Percentiles rank a stretch among this genome's conserved stretches.
phyloP scores from a whole-genome alignment of 306 rosid species.

The Arachis stenosperma region DNA sequence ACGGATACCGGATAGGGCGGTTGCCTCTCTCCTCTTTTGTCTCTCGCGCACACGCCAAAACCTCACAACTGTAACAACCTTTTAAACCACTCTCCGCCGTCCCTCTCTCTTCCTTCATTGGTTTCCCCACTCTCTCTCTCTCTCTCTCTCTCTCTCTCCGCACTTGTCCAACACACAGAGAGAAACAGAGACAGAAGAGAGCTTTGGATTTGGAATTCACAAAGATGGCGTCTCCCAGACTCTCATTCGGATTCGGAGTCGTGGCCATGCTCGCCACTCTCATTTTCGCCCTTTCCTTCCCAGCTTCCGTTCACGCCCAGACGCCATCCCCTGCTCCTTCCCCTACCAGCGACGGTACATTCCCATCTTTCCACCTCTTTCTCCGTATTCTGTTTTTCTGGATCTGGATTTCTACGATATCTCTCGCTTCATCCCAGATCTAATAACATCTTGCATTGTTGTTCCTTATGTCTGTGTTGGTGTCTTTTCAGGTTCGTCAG shows the following conservation, averaged over 20 bases:
- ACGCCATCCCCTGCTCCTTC: conserved; percentile 66
- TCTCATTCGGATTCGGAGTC: conserved; percentile 46
- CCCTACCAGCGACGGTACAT: conserved; percentile 73
- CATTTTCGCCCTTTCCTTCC: conserved; percentile 51
- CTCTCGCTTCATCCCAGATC: background rate
- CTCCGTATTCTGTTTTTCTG: background rate
- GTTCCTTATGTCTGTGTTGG: background rate
- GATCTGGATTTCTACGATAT: conserved; percentile 15
- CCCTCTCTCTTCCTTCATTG: background rate
- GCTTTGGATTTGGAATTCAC: background rate
- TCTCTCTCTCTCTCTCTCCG: conserved; percentile 40
- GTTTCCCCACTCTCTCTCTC: background rate
- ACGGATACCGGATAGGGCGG: conserved; percentile 47
- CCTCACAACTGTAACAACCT: conserved; percentile 21
- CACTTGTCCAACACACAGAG: conserved; percentile 24
- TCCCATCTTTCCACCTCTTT: conserved; percentile 29
- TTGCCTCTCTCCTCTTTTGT: conserved; percentile 43
- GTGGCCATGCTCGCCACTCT: conserved; percentile 50
- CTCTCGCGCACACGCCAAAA: conserved; percentile 20
- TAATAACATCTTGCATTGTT: background rate
- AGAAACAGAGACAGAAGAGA: background rate
- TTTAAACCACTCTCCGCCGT: conserved; percentile 36
- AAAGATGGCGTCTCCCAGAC: conserved; percentile 44
- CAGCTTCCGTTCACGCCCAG: conserved; percentile 56
- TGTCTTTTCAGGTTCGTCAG: conserved; percentile 50